phyloP scores from a whole-genome alignment of 2,329 filamentous ascomycete genomes.

The Metarhizium brunneum region DNA sequence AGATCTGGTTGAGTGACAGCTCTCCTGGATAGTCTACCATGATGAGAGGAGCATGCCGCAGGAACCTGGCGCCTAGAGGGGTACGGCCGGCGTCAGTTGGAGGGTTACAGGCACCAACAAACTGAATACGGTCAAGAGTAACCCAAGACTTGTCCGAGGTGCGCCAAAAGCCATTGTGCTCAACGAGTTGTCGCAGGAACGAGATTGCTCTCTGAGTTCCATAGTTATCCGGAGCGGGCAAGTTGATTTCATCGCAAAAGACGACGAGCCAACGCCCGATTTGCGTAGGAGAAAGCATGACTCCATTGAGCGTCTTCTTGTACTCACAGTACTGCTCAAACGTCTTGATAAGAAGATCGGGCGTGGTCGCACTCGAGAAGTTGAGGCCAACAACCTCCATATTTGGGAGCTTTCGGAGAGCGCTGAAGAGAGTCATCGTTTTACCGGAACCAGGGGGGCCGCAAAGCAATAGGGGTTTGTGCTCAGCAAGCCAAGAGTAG shows the following conservation, averaged over 20 bases:
- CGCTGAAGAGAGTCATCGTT: constrained; percentile 99
- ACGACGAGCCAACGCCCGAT: constrained; percentile 97
- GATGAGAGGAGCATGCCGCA: constrained; percentile 93
- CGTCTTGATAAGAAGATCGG: constrained; percentile 95
- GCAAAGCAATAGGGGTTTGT: constrained; percentile 93
- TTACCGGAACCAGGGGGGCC: constrained; percentile 98
- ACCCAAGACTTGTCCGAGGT: constrained; percentile 98
- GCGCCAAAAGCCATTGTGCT: constrained; percentile 98
- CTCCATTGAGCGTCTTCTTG: constrained; percentile 94
- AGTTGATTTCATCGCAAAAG: constrained; percentile 99
- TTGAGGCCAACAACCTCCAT: constrained; percentile 99
- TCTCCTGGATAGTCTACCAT: constrained; percentile 99
- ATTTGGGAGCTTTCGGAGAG: constrained; percentile 89
- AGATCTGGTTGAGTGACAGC: constrained; percentile 89
- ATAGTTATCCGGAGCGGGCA: constrained; percentile 95
- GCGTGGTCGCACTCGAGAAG: constrained; percentile 97
- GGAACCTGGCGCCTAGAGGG: constrained; percentile 83
- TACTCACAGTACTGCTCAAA: constrained; percentile 99
- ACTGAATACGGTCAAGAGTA: constrained; percentile 93
- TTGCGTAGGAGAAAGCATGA: constrained; percentile 90
- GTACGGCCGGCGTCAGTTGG: constrained; percentile 96
- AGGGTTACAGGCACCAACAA: constrained; percentile 97
- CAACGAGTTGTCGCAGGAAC: constrained; percentile 92
- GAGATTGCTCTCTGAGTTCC: constrained; percentile 95
- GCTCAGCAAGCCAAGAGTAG: constrained; percentile 98